These are phyloP conservation scores for Magnolia sinica DNA, from an alignment of 164 flowering plant species.

Conservation along the genomic window DNA sequence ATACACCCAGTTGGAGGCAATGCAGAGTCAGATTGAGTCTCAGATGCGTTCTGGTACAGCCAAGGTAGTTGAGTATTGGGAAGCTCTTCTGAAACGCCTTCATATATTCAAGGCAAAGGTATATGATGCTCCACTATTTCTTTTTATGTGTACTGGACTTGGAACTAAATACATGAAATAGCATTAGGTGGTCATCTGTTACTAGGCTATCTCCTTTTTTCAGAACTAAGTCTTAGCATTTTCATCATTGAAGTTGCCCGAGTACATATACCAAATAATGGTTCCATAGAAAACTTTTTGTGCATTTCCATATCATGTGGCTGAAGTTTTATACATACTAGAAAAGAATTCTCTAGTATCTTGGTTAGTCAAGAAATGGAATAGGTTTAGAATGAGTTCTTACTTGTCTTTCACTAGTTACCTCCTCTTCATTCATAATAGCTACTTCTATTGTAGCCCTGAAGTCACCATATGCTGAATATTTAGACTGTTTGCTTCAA, in stretches of 20 bases:
- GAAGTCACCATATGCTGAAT: too few relatives aligned
- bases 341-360: too few relatives aligned
- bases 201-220: neutral
- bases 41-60: conserved; percentile 88
- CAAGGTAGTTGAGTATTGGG: conserved; percentile 97
- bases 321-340: too few relatives aligned
- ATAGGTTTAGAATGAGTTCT: too few relatives aligned
- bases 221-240: neutral
- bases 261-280: neutral
- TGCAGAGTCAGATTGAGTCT: conserved; percentile 62
- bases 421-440: too few relatives aligned
- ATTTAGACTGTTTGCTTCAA: too few relatives aligned
- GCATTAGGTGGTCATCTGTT: neutral
- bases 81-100: conserved; percentile 87
- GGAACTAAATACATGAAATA: neutral
- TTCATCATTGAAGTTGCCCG: neutral
- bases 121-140: conserved; percentile 7
- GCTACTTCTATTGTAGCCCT: too few relatives aligned
- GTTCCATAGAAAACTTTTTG: too few relatives aligned
- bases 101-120: conserved; percentile 95
- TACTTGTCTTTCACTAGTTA: too few relatives aligned
- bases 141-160: neutral
- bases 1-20: conserved; percentile 55
- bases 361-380: too few relatives aligned
- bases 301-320: too few relatives aligned